phyloP scores from a whole-genome alignment of 495 filamentous ascomycete genomes.

The Platismatia glauca region DNA sequence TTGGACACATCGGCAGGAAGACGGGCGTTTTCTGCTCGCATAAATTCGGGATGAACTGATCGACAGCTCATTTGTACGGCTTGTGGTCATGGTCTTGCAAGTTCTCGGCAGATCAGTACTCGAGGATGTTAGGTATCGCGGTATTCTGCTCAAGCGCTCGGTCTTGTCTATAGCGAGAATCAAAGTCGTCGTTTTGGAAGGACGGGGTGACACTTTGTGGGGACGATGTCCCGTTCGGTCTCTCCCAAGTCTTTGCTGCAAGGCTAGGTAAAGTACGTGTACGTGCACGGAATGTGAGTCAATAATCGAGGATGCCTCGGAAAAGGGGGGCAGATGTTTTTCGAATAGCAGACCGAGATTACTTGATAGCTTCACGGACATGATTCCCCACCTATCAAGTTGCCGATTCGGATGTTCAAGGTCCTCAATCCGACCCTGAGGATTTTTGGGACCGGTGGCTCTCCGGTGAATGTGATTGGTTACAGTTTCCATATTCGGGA shows the following conservation, averaged over 20 bases:
- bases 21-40: background rate
- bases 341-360: too few species aligned
- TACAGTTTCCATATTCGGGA: background rate
- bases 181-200: background rate
- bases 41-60: background rate
- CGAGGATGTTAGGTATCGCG: background rate
- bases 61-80: background rate
- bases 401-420: background rate
- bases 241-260: too few species aligned
- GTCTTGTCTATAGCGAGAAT: background rate
- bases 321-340: too few species aligned
- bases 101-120: background rate
- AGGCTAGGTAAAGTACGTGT: too few species aligned
- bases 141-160: too few species aligned
- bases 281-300: too few species aligned
- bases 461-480: background rate
- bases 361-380: too few species aligned
- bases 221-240: too few species aligned
- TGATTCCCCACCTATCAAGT: background rate
- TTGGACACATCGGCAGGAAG: background rate
- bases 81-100: background rate
- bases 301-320: too few species aligned
- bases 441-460: background rate
- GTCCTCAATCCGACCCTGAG: background rate
- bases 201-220: background rate